These are phyloP conservation scores for Hypomyces perniciosus DNA, from an alignment of 2,329 filamentous ascomycete genomes.

Conservation along the genomic window DNA sequence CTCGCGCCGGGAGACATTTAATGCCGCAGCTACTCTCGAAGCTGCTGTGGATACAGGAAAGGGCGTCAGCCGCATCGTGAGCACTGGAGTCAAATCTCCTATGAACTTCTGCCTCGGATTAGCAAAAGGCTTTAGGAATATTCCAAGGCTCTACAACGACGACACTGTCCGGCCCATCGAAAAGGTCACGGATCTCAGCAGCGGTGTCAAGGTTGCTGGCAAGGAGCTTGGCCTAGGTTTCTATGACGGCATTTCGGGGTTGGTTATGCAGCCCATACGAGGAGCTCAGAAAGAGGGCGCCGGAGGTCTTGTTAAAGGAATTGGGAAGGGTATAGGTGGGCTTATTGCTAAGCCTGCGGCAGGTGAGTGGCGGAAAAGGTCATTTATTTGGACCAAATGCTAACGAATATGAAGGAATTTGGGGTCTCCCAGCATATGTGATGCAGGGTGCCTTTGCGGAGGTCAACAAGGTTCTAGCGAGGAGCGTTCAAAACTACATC, in stretches of 20 bases:
- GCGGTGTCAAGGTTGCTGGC: constrained; percentile 70
- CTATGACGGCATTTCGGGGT: constrained; percentile 74
- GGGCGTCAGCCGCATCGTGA: constrained; percentile 65
- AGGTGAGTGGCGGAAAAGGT: constrained; percentile 42
- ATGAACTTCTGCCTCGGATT: constrained; percentile 80
- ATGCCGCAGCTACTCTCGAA: constrained; percentile 38
- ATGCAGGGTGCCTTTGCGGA: constrained; percentile 79
- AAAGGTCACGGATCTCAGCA: constrained; percentile 70
- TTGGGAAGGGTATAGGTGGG: constrained; percentile 79
- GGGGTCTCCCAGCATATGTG: constrained; percentile 71
- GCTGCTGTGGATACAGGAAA: constrained; percentile 59
- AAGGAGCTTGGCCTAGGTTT: constrained; percentile 73
- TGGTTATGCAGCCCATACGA: constrained; percentile 70
- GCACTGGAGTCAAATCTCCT: constrained; percentile 70
- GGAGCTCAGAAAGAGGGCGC: constrained; percentile 46
- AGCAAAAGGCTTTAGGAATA: constrained; percentile 82
- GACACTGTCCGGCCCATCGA: constrained; percentile 71
- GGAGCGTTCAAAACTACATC: constrained; percentile 72
- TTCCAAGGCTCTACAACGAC: constrained; percentile 79
- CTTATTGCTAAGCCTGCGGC: constrained; percentile 76
- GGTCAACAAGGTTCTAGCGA: constrained; percentile 63
- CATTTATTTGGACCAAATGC: neutral
- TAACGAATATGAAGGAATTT: constrained; percentile 41
- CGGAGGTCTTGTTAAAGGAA: constrained; percentile 65
- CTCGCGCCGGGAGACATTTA: constrained; percentile 1